A percentile compares a stretch with the other conserved stretches of the same genome.
Conservation (phyloP, 768 basidiomycete species). For the Gloeophyllum trabeum region DNA sequence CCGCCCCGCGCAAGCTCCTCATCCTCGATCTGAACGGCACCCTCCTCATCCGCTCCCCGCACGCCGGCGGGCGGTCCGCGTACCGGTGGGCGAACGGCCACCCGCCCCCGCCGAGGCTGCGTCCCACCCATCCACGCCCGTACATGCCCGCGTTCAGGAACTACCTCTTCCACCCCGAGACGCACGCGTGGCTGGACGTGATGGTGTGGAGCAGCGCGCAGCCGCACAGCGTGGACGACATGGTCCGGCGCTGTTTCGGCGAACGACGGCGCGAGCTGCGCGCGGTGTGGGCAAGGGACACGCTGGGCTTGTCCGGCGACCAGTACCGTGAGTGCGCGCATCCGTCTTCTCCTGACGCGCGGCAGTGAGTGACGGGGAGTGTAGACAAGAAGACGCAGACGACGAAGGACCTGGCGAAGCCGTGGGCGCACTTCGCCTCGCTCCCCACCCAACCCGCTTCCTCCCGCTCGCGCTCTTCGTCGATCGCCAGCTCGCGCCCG, state of each 20-base stretch:
- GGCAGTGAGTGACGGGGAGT: background rate
- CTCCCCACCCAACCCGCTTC: slow-evolving; percentile 1
- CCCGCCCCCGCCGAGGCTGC: slow-evolving; percentile 12
- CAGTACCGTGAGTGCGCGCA: slow-evolving; percentile 53
- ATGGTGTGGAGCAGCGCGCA: slow-evolving; percentile 90
- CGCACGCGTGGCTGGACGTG: slow-evolving; percentile 61
- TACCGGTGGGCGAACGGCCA: background rate
- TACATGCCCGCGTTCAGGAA: slow-evolving; percentile 50
- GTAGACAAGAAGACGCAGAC: slow-evolving; percentile 33
- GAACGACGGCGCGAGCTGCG: slow-evolving; percentile 27
- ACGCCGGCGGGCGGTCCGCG: slow-evolving; percentile 4
- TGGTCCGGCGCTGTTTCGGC: slow-evolving; percentile 58
- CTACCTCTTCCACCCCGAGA: slow-evolving; percentile 53
- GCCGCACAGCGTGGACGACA: slow-evolving; percentile 65
- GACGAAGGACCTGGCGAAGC: slow-evolving; percentile 63
- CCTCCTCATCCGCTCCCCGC: slow-evolving; percentile 48
- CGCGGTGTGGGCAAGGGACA: slow-evolving; percentile 74
- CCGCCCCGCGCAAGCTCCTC: slow-evolving; percentile 44
- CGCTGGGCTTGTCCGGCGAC: slow-evolving; percentile 46
- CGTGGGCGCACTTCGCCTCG: slow-evolving; percentile 40
- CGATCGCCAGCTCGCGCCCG: background rate
- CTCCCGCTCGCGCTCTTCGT: too few species aligned
- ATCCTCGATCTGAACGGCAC: slow-evolving; percentile 73
- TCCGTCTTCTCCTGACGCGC: background rate
- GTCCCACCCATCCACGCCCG: slow-evolving; percentile 46